Evolutionary conservation across 345 rosid genomes (phyloP), one percentile per base, ranked within the genome.

Genomic region (Turnera subulata): DNA sequence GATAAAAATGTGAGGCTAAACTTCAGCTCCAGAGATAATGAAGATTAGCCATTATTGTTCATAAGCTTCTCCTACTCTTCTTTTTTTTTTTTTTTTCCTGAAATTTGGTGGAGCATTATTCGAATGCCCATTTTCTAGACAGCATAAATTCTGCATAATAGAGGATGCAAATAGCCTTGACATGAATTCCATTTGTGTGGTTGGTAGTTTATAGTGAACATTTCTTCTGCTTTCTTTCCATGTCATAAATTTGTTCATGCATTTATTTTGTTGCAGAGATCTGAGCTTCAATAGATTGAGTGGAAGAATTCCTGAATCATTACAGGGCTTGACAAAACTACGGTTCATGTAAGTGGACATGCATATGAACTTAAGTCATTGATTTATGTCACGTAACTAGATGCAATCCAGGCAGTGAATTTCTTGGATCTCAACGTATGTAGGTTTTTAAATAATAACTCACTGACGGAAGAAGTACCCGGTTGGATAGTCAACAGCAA

Each of bases 371-470:
- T 29, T 29, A 29, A 3, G 5, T 29, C 8, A 29, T 8, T 29
- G 4, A n/a, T 29, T 29, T 29, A 29, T 29, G 35, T 29, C 35
- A 3, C 35, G 35, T 8, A 29, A 29, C 5, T 29, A 29, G 5
- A 29, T 29, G 4, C 8, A 29, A 29, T 29, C 35, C 35, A 29
- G 8, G 35, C 35, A 29, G 8, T 29, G 35, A 8, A 29, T 22
- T 15, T 15, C 43, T 53, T 23, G 21, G 6, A 22, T 15, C 48
- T 54, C 24, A 59, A 46, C 46, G 15, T 24, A n/a, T 46, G 49
- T 10, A 93, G 99, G 82, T 89, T 75, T 72, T 72, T 93, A 74
- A 75, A 70, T 43, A 80, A 87, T 68, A 93, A 93, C 75, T 79
- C 86, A 20, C 73, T 93, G 33, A 75, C 78, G 9, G 99, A 95